Base-by-base conservation (phyloP, 169 alveolate genomes). In the Cryptosporidium sp. region DNA sequence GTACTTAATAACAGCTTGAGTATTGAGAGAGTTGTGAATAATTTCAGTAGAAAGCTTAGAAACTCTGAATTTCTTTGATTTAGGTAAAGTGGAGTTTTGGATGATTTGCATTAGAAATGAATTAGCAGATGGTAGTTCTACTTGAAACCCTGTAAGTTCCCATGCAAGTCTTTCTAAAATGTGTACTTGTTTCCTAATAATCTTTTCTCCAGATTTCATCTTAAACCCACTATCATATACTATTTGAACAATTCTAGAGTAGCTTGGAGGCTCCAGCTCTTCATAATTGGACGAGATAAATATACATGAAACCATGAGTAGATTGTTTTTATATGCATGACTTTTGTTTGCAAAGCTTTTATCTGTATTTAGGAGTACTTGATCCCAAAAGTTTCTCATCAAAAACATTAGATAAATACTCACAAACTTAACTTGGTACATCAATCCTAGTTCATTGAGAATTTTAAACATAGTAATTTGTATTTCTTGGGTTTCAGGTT, bases 81-180 rank as follows among this genome's bases (percentile, higher is more conserved):
- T 73, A 6, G 86, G 72, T 8, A 73, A 33, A 3, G 33, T 51
- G 12, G 86, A 35, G 45, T 73, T 39, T 16, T 58, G 45, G 18
- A 73, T 39, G 39, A 73, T 37, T 18, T 73, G 86, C 71, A 60
- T 73, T 58, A 73, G 45, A 10, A 73, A 73, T 9, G 86, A 73
- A 60, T 56, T 56, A 6, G 86, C 70, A 31, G 86, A 73, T 37
- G 86, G 86, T 26, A 73, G 45, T 23, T 73, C 86, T 3, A 73
- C 35, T 35, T 73, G 86, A 23, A 53, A 73, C 21, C 33, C 71
- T 2, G 71, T 56, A n/a, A 73, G 56, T 18, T 37, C 39, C 86
- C 86, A 73, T 23, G 65, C 45, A 21, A 60, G 31, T 21, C 45
- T 60, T 23, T 73, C 72, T 12, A 73, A n/a, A 5, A 37, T 39